Evolutionary conservation across 106 monocot species (phyloP).

Genomic region (Platanthera zijinensis): DNA sequence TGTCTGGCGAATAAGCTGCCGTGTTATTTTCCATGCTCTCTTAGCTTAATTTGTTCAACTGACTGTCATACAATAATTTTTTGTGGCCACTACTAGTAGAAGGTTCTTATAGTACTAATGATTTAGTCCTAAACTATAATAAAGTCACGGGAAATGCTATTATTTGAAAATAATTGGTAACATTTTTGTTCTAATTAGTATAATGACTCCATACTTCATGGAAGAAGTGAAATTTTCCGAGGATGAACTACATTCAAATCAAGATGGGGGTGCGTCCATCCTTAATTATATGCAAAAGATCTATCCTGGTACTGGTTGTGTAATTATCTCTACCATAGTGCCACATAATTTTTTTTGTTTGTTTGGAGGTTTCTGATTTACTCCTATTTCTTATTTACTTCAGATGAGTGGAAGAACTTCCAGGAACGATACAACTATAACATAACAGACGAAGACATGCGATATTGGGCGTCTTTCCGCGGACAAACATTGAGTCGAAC

Average conservation of each 20-base stretch:
- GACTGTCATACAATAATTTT: neutral
- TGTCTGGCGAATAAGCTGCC: neutral
- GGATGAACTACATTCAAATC: conserved; percentile 56
- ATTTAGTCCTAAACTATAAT: neutral
- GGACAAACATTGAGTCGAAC: conserved; percentile 77
- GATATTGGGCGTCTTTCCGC: conserved; percentile 72
- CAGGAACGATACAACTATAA: conserved; percentile 33
- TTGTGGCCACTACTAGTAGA: neutral
- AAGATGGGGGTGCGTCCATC: conserved; percentile 61
- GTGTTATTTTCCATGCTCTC: no score
- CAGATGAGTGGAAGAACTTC: conserved; percentile 78
- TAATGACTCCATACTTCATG: conserved; percentile 64
- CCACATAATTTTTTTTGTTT: neutral
- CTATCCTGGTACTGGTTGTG: conserved; percentile 46
- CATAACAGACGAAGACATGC: conserved; percentile 31
- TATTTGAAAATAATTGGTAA: neutral
- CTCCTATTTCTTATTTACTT: conserved; percentile 6
- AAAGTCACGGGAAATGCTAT: neutral
- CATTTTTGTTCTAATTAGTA: conserved; percentile 16
- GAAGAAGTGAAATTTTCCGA: conserved; percentile 74
- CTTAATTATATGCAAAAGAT: conserved; percentile 70
- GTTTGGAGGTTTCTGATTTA: neutral
- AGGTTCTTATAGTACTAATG: neutral
- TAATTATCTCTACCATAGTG: neutral
- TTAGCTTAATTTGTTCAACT: no score